These are phyloP conservation scores for Casuarina glauca DNA, from an alignment of 306 rosid genomes.

Conservation along the genomic window DNA sequence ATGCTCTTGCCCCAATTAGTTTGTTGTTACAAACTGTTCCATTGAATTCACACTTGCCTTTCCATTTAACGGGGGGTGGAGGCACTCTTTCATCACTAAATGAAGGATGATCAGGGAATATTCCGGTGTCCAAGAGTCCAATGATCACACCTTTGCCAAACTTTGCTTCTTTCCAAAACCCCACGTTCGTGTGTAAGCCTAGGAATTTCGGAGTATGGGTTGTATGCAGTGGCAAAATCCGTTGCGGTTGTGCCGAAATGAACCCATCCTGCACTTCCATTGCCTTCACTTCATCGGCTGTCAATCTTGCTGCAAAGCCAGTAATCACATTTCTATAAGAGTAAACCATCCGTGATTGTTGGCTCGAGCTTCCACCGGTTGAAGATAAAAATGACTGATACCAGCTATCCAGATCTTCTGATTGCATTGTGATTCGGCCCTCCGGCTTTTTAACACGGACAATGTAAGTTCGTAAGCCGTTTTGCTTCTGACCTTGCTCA, in stretches of 20 bases:
- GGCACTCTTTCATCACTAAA: conserved; percentile 58
- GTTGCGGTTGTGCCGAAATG: conserved; percentile 47
- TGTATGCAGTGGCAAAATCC: conserved; percentile 51
- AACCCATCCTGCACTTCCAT: conserved; percentile 50
- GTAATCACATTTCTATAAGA: conserved; percentile 50
- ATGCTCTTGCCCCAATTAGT: conserved; percentile 62
- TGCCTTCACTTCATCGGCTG: conserved; percentile 50
- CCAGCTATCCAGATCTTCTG: conserved; percentile 28
- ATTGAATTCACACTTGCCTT: conserved; percentile 70
- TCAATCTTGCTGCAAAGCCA: conserved; percentile 63
- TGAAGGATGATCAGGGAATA: conserved; percentile 62
- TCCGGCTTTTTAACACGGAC: not conserved
- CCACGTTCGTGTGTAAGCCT: conserved; percentile 47
- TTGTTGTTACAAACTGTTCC: conserved; percentile 65
- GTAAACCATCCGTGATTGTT: conserved; percentile 36
- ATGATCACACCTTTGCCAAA: conserved; percentile 61
- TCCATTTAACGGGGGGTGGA: conserved; percentile 73
- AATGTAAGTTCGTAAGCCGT: not conserved
- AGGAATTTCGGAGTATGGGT: conserved; percentile 67
- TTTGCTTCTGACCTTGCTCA: not conserved
- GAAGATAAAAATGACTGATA: conserved; percentile 54
- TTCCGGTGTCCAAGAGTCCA: conserved; percentile 69
- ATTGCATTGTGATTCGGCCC: not conserved
- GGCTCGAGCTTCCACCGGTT: conserved; percentile 4
- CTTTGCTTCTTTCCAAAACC: conserved; percentile 67